Conservation (phyloP, 139 green algal genomes). For the Coelastrella sp. region DNA sequence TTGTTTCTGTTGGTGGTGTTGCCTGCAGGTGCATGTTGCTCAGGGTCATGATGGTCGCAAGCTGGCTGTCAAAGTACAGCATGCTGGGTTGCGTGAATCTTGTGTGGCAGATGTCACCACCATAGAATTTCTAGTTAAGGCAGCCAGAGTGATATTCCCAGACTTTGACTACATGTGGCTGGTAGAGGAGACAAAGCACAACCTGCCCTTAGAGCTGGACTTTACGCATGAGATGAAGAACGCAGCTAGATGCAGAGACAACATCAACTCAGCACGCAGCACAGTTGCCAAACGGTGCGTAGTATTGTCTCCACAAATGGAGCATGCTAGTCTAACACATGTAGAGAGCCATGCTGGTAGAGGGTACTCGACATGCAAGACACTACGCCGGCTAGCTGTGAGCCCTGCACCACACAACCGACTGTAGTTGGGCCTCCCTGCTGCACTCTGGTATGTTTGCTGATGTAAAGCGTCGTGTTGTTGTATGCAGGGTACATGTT, state of each 20-base stretch:
- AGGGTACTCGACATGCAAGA: no score
- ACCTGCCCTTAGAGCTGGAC: conserved; percentile 86
- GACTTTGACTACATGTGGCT: conserved; percentile 88
- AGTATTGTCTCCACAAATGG: no score
- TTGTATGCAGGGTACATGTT: conserved; percentile 64
- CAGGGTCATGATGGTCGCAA: conserved; percentile 69
- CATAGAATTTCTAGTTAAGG: conserved; percentile 80
- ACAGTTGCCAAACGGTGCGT: conserved; percentile 21
- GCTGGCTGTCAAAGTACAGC: conserved; percentile 93
- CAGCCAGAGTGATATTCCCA: conserved; percentile 57
- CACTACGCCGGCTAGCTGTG: no score
- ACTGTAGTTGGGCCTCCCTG: no score
- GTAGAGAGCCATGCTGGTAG: no score
- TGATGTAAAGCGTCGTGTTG: background rate
- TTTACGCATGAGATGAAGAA: conserved; percentile 84
- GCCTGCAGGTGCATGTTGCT: conserved; percentile 84
- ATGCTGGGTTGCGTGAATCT: conserved; percentile 83
- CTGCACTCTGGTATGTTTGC: background rate
- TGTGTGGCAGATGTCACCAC: conserved; percentile 83
- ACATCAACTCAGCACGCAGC: conserved; percentile 65
- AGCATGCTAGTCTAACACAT: no score
- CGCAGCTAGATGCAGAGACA: conserved; percentile 69
- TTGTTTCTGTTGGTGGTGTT: background rate
- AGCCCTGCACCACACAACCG: no score
- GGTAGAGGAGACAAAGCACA: conserved; percentile 88